Base-by-base conservation (phyloP, 2,329 filamentous ascomycete species). In the Sporothrix phasma region DNA sequence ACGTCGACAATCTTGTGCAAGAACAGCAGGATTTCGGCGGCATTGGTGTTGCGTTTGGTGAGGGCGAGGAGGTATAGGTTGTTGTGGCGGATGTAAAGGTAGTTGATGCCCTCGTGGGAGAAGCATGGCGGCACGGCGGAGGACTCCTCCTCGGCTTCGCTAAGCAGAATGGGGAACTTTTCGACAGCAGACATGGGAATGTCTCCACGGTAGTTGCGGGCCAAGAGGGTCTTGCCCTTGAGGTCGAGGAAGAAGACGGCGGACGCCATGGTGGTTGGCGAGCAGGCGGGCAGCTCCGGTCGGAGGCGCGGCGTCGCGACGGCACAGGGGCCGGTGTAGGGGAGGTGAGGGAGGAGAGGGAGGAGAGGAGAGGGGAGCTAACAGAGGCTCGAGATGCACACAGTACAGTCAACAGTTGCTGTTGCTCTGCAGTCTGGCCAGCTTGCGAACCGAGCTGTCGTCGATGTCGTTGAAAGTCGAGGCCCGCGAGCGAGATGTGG, bases 211-310 rank as follows among this genome's bases (percentile, higher is more conserved):
- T 99, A 99, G 80, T 99, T 99, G 74, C 94, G 90, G 77, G 94
- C 94, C 73, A 99, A 84, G 71, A 99, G 92, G 81, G 94, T 97
- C 92, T 99, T 99, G 90, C 94, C 94, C 91, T 99, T 99, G 70
- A 99, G 84, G 77, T 99, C 94, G 73, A 99, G 88, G 76, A 99
- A 99, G 84, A 99, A 99, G 73, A 99, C 76, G 69, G 94, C 94
- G 66, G 94, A 99, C 71, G 94, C 94, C 94, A 99, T 99, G 74
- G 71, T 81, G 77, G 3, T 29, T 81, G 77, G 3, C 29, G 5
- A 37, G 29, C 13, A n/a, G 24, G 24, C 10, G 11, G 46, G 46
- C 22, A 49, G 41, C 41, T 19, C 41, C 13, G 31, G 31, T 34
- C n/a, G 10, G 51, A 56, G 51, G 19, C 31, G 51, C 29, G 51